Base-by-base conservation (phyloP, 192 early-diverging fungal genomes). In the Backusella tuberculispora region DNA sequence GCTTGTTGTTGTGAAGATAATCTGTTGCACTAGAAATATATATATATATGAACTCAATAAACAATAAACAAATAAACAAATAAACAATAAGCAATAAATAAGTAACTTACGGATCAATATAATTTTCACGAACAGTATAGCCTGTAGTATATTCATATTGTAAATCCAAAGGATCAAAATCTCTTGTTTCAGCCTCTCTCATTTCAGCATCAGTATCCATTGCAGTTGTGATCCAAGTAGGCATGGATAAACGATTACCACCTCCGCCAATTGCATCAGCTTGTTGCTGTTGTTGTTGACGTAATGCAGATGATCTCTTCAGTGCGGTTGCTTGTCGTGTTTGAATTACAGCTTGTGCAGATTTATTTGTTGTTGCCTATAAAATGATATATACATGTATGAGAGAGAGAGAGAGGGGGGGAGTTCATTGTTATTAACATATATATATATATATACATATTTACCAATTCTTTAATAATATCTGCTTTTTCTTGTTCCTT, bases 391-490 rank as follows among this genome's bases (percentile, higher is more conserved):
- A 70, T 45, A 37, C 19, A 19, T 37, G 43, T 12, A 74, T 43
- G 2, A 15, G 15, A 21, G 40, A n/a, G n/a, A n/a, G n/a, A n/a
- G n/a, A n/a, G n/a, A n/a, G n/a, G n/a, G n/a, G n/a, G n/a, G n/a
- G n/a, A n/a, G n/a, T n/a, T n/a, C n/a, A n/a, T 65, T 12, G 19
- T 5, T 8, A n/a, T 40, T 5, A 45, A 21, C 0, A 47, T 17
- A 10, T 47, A 26, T 42, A 41, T 47, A 60, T 29, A 41, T 7
- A 67, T 37, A 14, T 66, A 0, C 6, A n/a, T 44, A 45, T 73
- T 78, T 80, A 86, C 91, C 80, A 97, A 79, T 78, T 94, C 90
- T n/a, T 90, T 78, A 41, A 97, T 93, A 40, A 96, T 68, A 29
- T 83, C 89, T 38, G 86, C 83, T 66, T 92, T 88, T 40, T 92